Percentiles rank a stretch among this genome's conserved stretches.
phyloP scores from a whole-genome alignment of 2,329 filamentous ascomycete species.

The Ophidiomyces ophidiicola region DNA sequence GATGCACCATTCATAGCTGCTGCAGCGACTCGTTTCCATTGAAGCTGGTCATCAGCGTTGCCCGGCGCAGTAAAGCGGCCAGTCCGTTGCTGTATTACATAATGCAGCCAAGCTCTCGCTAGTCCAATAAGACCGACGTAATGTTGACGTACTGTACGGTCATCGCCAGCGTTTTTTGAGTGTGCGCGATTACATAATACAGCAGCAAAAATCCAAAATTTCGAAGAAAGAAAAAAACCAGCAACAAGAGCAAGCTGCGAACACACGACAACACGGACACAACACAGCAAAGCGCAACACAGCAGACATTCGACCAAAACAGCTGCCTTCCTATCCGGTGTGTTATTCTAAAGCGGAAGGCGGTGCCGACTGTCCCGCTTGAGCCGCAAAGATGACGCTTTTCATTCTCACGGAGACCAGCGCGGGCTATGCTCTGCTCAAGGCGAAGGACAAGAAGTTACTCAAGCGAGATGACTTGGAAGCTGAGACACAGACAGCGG shows the following conservation, averaged over 20 bases:
- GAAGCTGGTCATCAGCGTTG: not conserved
- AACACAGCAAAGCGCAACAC: slow-evolving; percentile 8
- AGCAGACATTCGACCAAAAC: not conserved
- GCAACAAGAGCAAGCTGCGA: not conserved
- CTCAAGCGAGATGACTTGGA: slow-evolving; percentile 74
- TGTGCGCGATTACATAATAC: slow-evolving; percentile 9
- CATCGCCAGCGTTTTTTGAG: not conserved
- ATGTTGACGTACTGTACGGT: slow-evolving; percentile 5
- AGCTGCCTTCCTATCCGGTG: not conserved
- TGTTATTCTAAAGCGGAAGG: slow-evolving; percentile 8
- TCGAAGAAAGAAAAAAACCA: slow-evolving; percentile 9
- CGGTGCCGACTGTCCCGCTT: not conserved
- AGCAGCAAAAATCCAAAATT: slow-evolving; percentile 23
- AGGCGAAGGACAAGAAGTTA: slow-evolving; percentile 97
- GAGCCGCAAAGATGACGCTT: slow-evolving; percentile 55
- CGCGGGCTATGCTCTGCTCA: slow-evolving; percentile 95
- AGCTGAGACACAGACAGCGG: slow-evolving; percentile 62
- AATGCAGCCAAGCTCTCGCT: not conserved
- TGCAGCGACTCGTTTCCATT: not conserved
- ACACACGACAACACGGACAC: not conserved
- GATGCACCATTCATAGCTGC: not conserved
- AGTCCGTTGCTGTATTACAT: not conserved
- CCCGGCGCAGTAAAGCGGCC: slow-evolving; percentile 2
- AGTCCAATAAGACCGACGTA: slow-evolving; percentile 22
- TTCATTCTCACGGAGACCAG: slow-evolving; percentile 91